A percentile compares a stretch with the other conserved stretches of the same genome.
phyloP scores from a whole-genome alignment of 805 yeast species.

The Yarrowia deformans region DNA sequence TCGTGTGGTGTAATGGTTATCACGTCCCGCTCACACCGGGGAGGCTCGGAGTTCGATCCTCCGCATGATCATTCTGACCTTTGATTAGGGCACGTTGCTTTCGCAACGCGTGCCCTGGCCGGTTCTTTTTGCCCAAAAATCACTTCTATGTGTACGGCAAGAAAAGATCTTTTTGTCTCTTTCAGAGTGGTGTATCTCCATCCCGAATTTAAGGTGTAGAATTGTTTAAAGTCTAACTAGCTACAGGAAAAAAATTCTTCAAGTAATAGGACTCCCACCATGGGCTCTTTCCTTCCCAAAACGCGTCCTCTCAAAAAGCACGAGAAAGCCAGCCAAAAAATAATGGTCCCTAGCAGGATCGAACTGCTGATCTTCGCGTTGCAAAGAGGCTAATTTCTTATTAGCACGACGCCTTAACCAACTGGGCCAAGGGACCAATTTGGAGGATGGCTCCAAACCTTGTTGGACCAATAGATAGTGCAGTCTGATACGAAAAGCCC shows the following conservation, averaged over 20 bases:
- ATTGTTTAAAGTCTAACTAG: too few relatives aligned
- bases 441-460: not conserved
- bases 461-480: not conserved
- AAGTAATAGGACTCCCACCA: too few relatives aligned
- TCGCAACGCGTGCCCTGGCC: too few relatives aligned
- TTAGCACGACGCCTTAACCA: conserved; percentile 40
- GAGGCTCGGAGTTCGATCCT: conserved; percentile 26
- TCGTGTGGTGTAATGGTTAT: conserved; percentile 23
- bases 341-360: conserved; percentile 52
- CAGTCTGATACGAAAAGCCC: not conserved
- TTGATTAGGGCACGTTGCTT: too few relatives aligned
- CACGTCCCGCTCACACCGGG: conserved; percentile 27
- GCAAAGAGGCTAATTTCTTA: conserved; percentile 38
- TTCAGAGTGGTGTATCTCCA: too few relatives aligned
- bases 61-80: conserved; percentile 12
- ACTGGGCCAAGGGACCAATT: conserved; percentile 39
- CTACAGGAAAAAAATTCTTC: too few relatives aligned
- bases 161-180: too few relatives aligned
- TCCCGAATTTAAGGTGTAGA: too few relatives aligned
- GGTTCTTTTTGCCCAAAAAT: not conserved
- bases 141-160: too few relatives aligned
- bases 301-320: too few relatives aligned
- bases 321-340: conserved; percentile 5
- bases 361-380: conserved; percentile 60
- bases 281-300: too few relatives aligned